phyloP scores from a whole-genome alignment of 257 asterid species.

The Prunella vulgaris region DNA sequence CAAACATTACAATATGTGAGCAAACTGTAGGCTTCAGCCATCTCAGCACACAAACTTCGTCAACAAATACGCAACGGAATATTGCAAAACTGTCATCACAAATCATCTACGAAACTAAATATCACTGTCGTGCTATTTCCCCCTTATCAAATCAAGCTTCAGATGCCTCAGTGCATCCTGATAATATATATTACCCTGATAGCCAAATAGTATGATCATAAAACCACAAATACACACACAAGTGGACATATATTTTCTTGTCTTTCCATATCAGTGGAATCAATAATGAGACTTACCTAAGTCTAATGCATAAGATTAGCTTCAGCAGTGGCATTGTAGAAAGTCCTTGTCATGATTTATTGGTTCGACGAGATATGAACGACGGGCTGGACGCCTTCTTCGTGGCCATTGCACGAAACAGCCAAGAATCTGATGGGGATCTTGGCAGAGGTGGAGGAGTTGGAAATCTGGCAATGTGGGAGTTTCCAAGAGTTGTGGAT shows the following conservation, averaged over 20 bases:
- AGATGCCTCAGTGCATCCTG: background rate
- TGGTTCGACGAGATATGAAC: conserved; percentile 23
- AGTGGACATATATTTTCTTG: background rate
- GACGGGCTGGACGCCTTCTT: conserved; percentile 29
- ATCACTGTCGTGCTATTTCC: background rate
- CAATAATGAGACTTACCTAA: background rate
- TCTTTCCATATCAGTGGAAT: background rate
- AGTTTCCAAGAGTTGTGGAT: conserved; percentile 15
- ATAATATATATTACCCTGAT: background rate
- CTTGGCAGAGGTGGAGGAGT: conserved; percentile 69
- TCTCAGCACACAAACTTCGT: background rate
- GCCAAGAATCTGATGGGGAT: conserved; percentile 93
- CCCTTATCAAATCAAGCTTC: background rate
- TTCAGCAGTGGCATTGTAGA: conserved; percentile 36
- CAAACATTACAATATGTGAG: background rate
- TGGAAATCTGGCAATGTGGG: background rate
- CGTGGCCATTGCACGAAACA: conserved; percentile 55
- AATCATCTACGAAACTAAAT: background rate
- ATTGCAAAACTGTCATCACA: background rate
- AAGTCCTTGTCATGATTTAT: conserved; percentile 19
- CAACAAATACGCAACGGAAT: background rate
- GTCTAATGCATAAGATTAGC: background rate
- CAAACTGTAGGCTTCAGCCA: background rate
- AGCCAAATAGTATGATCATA: background rate
- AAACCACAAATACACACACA: background rate